phyloP scores from a whole-genome alignment of 768 basidiomycete species.

The Mycena vulgaris region DNA sequence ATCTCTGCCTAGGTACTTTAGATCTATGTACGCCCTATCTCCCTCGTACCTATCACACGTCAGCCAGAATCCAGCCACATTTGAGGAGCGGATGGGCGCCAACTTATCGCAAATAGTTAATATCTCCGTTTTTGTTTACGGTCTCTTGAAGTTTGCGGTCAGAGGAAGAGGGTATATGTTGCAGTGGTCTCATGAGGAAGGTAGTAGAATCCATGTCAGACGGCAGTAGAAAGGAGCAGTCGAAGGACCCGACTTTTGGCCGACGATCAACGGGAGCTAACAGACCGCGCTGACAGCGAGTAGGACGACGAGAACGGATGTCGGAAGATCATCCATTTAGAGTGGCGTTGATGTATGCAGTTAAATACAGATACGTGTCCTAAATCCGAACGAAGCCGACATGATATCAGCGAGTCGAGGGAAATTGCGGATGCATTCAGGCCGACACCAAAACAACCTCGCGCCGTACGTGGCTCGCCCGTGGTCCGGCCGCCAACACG shows the following conservation, averaged over 20 bases:
- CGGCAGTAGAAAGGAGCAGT: not conserved
- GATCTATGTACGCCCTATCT: constrained; percentile 22
- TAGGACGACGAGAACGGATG: too few relatives aligned
- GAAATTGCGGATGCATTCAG: not conserved
- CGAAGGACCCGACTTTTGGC: not conserved
- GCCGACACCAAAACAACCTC: not conserved
- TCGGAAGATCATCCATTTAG: too few relatives aligned
- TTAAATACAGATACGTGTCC: too few relatives aligned
- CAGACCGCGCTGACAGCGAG: too few relatives aligned
- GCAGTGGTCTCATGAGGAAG: too few relatives aligned
- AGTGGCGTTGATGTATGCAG: too few relatives aligned
- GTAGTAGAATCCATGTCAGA: too few relatives aligned
- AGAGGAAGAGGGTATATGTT: too few relatives aligned
- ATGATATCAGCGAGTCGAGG: too few relatives aligned
- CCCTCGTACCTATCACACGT: constrained; percentile 27
- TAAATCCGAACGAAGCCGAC: too few relatives aligned
- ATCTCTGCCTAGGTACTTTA: not conserved
- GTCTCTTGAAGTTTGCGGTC: too few relatives aligned
- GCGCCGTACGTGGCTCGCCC: not conserved
- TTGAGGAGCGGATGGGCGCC: not conserved
- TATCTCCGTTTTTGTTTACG: not conserved
- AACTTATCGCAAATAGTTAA: not conserved
- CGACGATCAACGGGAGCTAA: not conserved
- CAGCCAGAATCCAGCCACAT: not conserved
- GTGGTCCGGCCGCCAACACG: not conserved